phyloP scores from a whole-genome alignment of 1,139 yeast genomes.

The Lodderomyces elongisporus region DNA sequence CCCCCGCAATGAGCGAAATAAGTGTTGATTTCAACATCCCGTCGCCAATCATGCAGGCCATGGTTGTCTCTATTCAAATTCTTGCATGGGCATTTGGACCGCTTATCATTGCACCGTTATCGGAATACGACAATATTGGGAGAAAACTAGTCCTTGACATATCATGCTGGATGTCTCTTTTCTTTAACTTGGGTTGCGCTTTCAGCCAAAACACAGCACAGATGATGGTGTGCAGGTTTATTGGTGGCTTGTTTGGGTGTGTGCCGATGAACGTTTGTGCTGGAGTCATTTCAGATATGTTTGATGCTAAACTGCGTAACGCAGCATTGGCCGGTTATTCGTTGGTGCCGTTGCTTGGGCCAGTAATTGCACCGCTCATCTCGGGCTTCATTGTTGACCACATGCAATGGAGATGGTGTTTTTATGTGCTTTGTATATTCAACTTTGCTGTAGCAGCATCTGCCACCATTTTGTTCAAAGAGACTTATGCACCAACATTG shows the following conservation, averaged over 20 bases:
- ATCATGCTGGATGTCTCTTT: slow-evolving; percentile 32
- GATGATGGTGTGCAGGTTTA: slow-evolving; percentile 36
- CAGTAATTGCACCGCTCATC: slow-evolving; percentile 56
- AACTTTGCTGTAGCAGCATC: slow-evolving; percentile 35
- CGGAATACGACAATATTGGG: slow-evolving; percentile 40
- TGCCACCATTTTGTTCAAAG: slow-evolving; percentile 33
- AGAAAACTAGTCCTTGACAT: slow-evolving; percentile 36
- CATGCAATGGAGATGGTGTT: slow-evolving; percentile 41
- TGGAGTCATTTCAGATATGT: slow-evolving; percentile 37
- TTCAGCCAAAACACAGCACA: slow-evolving; percentile 36
- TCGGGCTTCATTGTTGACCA: slow-evolving; percentile 52
- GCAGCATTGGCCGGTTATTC: slow-evolving; percentile 40
- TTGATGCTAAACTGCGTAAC: slow-evolving; percentile 34
- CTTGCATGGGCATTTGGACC: slow-evolving; percentile 49
- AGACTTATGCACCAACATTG: slow-evolving; percentile 39
- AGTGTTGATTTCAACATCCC: slow-evolving; percentile 30
- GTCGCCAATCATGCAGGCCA: slow-evolving; percentile 26
- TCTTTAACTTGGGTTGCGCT: slow-evolving; percentile 40
- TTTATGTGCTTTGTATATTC: slow-evolving; percentile 38
- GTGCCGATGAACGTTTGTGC: slow-evolving; percentile 43
- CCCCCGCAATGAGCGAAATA: slow-evolving; percentile 39
- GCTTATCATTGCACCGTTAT: slow-evolving; percentile 39
- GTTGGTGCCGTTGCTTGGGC: slow-evolving; percentile 51
- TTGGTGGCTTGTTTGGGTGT: slow-evolving; percentile 39
- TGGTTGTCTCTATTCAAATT: slow-evolving; percentile 42